phyloP scores from a whole-genome alignment of 176 grass and related monocot genomes.

The Raddia distichophylla region DNA sequence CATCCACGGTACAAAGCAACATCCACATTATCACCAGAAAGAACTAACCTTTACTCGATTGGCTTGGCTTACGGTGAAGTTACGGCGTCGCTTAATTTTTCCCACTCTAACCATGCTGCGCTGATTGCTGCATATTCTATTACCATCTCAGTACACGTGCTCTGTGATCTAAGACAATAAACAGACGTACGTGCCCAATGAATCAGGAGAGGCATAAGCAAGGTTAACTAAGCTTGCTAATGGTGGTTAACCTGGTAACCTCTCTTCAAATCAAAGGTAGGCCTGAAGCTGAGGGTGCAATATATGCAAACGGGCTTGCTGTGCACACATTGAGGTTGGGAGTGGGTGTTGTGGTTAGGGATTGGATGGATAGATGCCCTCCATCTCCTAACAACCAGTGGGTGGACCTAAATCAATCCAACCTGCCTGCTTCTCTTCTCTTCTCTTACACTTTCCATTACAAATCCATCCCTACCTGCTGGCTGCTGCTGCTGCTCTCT shows the following conservation, averaged over 20 bases:
- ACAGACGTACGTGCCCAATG: background rate
- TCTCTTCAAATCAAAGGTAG: constrained; percentile 56
- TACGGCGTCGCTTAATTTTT: background rate
- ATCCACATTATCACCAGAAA: background rate
- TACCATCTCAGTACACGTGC: constrained; percentile 27
- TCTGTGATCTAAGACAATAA: constrained; percentile 25
- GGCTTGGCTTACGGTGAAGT: background rate
- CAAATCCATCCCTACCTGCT: constrained; percentile 40
- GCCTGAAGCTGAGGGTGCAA: background rate
- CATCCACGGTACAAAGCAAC: background rate
- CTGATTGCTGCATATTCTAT: background rate
- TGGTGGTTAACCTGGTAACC: constrained; percentile 38
- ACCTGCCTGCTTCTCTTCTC: constrained; percentile 25
- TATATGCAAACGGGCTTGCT: constrained; percentile 28
- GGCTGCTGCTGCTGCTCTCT: background rate
- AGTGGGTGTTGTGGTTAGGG: constrained; percentile 61
- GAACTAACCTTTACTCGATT: background rate
- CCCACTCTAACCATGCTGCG: background rate
- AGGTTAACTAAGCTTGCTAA: constrained; percentile 42
- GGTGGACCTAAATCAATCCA: constrained; percentile 57
- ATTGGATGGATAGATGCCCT: constrained; percentile 41
- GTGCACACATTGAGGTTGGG: constrained; percentile 64
- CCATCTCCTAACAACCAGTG: constrained; percentile 64
- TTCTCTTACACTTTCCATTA: constrained; percentile 60
- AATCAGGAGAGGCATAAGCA: constrained; percentile 5